These are phyloP conservation scores for Microthyrium microscopicum DNA, from an alignment of 2,329 filamentous ascomycete species.

Conservation along the genomic window DNA sequence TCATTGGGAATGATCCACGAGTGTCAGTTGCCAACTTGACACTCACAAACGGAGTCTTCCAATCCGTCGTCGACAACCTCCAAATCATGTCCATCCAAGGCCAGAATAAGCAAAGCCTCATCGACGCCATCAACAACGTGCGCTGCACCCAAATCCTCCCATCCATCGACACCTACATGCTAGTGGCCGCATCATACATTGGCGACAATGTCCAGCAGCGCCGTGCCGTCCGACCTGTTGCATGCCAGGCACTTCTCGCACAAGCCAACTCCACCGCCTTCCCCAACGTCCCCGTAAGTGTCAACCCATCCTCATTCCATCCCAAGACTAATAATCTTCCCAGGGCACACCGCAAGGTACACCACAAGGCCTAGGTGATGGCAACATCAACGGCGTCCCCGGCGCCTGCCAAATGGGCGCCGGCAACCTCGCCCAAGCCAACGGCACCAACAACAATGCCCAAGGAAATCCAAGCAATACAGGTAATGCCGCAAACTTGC, in stretches of 20 bases:
- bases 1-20: conserved; percentile 10
- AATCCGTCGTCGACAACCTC: conserved; percentile 23
- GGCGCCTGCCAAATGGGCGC: background rate
- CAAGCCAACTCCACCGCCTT: conserved; percentile 2
- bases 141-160: conserved; percentile 9
- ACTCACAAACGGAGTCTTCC: conserved; percentile 20
- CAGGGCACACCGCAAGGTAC: conserved; percentile 7
- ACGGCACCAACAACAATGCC: background rate
- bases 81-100: conserved; percentile 20
- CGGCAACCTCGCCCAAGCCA: background rate
- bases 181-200: conserved; percentile 8
- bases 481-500: too few relatives aligned
- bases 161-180: conserved; percentile 9
- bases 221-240: conserved; percentile 7
- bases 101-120: conserved; percentile 2
- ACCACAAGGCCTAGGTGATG: conserved; percentile 7
- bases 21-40: conserved; percentile 21
- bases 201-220: conserved; percentile 7
- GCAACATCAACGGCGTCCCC: conserved; percentile 5
- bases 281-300: conserved; percentile 5
- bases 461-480: background rate
- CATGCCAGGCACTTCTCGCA: conserved; percentile 6
- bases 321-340: background rate
- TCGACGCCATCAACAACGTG: conserved; percentile 8
- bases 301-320: background rate